Evolutionary conservation across 306 rosid genomes (phyloP).

Genomic region (Lathyrus tuberosus): DNA sequence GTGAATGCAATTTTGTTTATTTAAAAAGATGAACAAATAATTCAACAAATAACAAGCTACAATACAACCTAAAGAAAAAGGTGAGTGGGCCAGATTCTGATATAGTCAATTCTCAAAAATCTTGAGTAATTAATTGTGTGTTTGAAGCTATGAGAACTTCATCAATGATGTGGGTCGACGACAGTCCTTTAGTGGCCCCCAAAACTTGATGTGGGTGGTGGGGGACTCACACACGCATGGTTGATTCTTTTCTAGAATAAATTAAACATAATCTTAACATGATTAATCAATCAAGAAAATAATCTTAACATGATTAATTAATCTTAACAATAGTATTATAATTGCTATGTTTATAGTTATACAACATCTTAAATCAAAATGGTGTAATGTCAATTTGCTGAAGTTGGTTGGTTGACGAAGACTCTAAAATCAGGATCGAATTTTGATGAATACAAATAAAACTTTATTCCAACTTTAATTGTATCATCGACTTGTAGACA

Average conservation of each 20-base stretch:
- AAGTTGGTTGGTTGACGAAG: no score
- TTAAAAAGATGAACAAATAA: conserved; percentile 2
- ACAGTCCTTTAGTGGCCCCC: conserved; percentile 46
- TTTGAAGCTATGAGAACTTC: conserved; percentile 50
- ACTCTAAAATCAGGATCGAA: no score
- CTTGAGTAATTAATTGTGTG: conserved; percentile 37
- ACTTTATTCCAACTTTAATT: no score
- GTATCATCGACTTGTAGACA: no score
- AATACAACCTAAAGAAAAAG: neutral
- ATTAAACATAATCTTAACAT: neutral
- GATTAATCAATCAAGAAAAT: conserved; percentile 6
- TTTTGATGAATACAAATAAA: no score
- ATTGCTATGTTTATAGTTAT: neutral
- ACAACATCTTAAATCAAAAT: neutral
- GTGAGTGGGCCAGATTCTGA: conserved; percentile 45
- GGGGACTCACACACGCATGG: conserved; percentile 31
- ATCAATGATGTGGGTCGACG: conserved; percentile 54
- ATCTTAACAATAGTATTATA: no score
- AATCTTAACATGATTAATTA: no score
- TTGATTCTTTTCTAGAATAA: conserved; percentile 32
- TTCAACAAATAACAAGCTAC: conserved; percentile 4
- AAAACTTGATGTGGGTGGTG: conserved; percentile 36
- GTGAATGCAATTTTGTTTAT: no score
- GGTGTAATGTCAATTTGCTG: no score
- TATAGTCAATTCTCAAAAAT: conserved; percentile 41